phyloP scores from a whole-genome alignment of 2,329 filamentous ascomycete species.

The Apiospora pterosperma region DNA sequence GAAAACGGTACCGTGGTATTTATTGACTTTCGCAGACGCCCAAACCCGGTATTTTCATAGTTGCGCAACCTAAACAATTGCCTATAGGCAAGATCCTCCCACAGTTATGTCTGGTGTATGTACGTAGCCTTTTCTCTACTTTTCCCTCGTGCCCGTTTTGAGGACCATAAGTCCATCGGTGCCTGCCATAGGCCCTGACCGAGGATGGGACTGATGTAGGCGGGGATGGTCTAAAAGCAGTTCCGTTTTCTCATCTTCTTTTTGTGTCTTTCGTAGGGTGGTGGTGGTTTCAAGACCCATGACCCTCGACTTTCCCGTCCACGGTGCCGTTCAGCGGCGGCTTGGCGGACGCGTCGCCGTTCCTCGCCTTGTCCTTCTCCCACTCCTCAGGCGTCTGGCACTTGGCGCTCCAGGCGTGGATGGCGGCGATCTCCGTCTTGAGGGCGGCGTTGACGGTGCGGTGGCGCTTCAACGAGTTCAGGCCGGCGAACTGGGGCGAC shows the following conservation, averaged over 20 bases:
- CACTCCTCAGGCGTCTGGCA: constrained; percentile 91
- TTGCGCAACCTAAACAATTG: neutral
- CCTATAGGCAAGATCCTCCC: neutral
- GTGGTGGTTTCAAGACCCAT: neutral
- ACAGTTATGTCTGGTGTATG: neutral
- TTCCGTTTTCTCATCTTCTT: no score
- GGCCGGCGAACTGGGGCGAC: constrained; percentile 65
- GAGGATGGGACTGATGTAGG: no score
- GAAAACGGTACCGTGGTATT: neutral
- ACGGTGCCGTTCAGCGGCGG: constrained; percentile 43
- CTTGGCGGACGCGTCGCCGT: constrained; percentile 15
- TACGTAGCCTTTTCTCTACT: neutral
- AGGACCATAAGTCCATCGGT: no score
- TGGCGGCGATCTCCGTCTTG: constrained; percentile 82
- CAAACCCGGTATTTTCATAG: neutral
- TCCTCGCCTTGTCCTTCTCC: constrained; percentile 56
- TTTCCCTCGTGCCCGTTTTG: neutral
- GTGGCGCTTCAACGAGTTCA: constrained; percentile 78
- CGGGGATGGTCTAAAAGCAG: no score
- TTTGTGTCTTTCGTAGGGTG: neutral
- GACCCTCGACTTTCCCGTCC: constrained; percentile 35
- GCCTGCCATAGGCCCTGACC: no score
- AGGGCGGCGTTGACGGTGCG: constrained; percentile 80
- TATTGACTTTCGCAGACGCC: neutral
- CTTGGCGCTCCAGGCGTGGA: constrained; percentile 94